Conservation (phyloP, 1,284 basidiomycete genomes). For the Irpex sp. region DNA sequence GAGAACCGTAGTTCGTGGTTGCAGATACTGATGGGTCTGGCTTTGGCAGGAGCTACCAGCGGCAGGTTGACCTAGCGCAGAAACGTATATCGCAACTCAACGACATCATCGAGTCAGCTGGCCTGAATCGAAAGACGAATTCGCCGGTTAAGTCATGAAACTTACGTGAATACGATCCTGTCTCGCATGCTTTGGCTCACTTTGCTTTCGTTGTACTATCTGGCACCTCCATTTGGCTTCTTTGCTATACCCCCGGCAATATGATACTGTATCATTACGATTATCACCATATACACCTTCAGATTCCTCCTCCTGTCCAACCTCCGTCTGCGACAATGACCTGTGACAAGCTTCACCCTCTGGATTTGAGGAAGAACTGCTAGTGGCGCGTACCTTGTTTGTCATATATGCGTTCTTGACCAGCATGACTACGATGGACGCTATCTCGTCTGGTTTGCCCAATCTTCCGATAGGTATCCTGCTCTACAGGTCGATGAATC, state of each 20-base stretch:
- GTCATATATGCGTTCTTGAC: conserved; percentile 51
- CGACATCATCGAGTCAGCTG: conserved; percentile 53
- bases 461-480: conserved; percentile 49
- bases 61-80: conserved; percentile 67
- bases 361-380: not conserved
- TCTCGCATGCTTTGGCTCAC: conserved; percentile 1
- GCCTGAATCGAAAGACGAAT: conserved; percentile 30
- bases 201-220: not conserved
- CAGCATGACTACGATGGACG: conserved; percentile 45
- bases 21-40: conserved; percentile 6
- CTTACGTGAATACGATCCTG: not conserved
- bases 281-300: not conserved
- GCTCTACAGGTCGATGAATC: conserved; percentile 25
- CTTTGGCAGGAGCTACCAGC: conserved; percentile 53
- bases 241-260: conserved; percentile 2
- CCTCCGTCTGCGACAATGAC: conserved; percentile 29
- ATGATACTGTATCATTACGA: conserved; percentile 13
- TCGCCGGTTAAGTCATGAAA: conserved; percentile 9
- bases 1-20: not conserved
- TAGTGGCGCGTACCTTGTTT: conserved; percentile 40
- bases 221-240: not conserved
- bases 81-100: conserved; percentile 65
- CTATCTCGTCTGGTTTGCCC: conserved; percentile 47
- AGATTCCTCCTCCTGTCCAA: conserved; percentile 22
- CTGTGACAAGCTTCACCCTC: conserved; percentile 7